Evolutionary conservation across 2,329 filamentous ascomycete species (phyloP).

Genomic region (Paracorniculantispora psalliotae): DNA sequence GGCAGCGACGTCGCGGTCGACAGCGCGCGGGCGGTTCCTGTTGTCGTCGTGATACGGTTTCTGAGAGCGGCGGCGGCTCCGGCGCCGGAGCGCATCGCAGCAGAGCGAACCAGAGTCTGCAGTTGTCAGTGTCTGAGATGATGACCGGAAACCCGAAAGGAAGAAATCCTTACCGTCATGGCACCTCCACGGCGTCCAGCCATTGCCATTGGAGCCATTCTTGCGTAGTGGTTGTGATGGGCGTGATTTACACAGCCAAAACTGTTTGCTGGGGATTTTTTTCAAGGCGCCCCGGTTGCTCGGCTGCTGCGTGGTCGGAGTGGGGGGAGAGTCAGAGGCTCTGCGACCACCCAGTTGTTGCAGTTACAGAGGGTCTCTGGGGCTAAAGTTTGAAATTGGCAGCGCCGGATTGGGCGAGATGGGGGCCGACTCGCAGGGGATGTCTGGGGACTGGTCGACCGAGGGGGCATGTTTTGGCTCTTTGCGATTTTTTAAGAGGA

Average conservation of each 20-base stretch:
- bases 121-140: conserved; percentile 3
- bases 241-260: conserved; percentile 1
- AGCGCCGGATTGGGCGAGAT: conserved; percentile 28
- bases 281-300: conserved; percentile 15
- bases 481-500: background rate
- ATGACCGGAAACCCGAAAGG: background rate
- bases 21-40: conserved; percentile 23
- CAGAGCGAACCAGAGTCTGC: conserved; percentile 35
- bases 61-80: conserved; percentile 23
- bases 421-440: background rate
- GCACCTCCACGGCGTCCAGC: conserved; percentile 44
- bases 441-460: background rate
- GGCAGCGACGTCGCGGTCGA: conserved; percentile 41
- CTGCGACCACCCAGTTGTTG: background rate
- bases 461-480: background rate
- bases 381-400: conserved; percentile 27
- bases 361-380: background rate
- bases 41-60: conserved; percentile 10
- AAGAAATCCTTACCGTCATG: conserved; percentile 35
- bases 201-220: conserved; percentile 48
- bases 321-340: conserved; percentile 1
- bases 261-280: conserved; percentile 24
- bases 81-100: conserved; percentile 23
- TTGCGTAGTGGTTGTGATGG: background rate
- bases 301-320: conserved; percentile 12